Conservation (phyloP, 305 asterid species). For the Fraxinus latifolia region DNA sequence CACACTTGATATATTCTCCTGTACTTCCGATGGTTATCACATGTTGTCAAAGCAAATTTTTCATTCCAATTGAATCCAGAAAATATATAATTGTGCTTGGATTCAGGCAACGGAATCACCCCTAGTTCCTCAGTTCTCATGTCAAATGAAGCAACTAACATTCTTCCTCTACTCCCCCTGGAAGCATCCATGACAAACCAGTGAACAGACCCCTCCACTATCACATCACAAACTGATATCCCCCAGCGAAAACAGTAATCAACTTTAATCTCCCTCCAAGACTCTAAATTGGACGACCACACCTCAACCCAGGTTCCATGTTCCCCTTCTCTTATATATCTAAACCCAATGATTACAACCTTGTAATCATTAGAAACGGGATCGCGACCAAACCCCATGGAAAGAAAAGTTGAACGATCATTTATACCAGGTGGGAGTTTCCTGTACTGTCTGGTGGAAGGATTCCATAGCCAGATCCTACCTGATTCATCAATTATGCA, state of each 20-base stretch:
- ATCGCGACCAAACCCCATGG: constrained; percentile 18
- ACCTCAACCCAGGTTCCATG: background rate
- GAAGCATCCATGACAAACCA: background rate
- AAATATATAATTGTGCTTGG: background rate
- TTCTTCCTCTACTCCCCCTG: background rate
- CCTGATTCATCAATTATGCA: background rate
- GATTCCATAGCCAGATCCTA: background rate
- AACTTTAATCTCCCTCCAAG: background rate
- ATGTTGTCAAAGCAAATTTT: background rate
- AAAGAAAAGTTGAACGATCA: background rate
- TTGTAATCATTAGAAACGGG: constrained; percentile 9
- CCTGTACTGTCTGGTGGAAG: background rate
- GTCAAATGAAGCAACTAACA: background rate
- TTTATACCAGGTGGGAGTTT: background rate
- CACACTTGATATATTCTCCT: background rate
- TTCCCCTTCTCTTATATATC: background rate
- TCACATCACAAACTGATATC: background rate
- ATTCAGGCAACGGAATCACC: background rate
- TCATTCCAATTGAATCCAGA: background rate
- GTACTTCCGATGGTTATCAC: background rate
- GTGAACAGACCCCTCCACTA: background rate
- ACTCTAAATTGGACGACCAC: background rate
- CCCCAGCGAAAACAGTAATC: background rate
- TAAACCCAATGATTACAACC: background rate
- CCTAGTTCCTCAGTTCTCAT: background rate